Percentiles rank a stretch among this genome's conserved stretches.
Conservation (phyloP, 2,329 filamentous ascomycete species). For the Dactylella cylindrospora region DNA sequence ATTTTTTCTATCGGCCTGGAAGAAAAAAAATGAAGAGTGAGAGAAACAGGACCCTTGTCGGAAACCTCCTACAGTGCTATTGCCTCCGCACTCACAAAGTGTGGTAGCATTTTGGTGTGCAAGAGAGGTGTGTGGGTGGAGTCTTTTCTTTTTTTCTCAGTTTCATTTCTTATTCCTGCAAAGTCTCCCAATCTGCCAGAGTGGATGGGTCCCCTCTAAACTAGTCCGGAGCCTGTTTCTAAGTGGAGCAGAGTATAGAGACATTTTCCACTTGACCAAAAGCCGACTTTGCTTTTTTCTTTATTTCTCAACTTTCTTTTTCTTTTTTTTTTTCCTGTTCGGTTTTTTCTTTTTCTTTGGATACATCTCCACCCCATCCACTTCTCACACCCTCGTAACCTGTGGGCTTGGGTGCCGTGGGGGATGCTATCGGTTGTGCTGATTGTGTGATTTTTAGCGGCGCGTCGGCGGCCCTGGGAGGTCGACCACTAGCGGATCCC, state of each 20-base stretch:
- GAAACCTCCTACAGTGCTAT: conserved; percentile 9
- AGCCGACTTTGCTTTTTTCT: not conserved
- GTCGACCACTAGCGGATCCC: conserved; percentile 42
- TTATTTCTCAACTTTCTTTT: conserved; percentile 1
- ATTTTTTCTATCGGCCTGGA: conserved; percentile 8
- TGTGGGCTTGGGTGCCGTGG: too few species aligned
- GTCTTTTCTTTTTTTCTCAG: conserved; percentile 13
- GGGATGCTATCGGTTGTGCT: conserved; percentile 45
- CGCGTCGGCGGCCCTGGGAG: conserved; percentile 41
- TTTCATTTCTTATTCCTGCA: conserved; percentile 44
- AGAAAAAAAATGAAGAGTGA: too few species aligned
- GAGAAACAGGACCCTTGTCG: conserved; percentile 22
- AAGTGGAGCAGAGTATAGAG: conserved; percentile 38
- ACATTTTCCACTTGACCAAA: conserved; percentile 8
- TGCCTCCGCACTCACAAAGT: conserved; percentile 5
- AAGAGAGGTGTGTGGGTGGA: conserved; percentile 4
- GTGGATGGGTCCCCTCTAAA: conserved; percentile 36
- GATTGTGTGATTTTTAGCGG: conserved; percentile 45
- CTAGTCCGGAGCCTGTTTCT: conserved; percentile 22
- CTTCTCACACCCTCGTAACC: conserved; percentile 37
- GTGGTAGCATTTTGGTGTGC: not conserved
- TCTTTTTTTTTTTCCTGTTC: conserved; percentile 9
- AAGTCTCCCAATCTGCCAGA: conserved; percentile 36
- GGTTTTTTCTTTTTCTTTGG: conserved; percentile 20
- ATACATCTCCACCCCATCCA: conserved; percentile 7